Conservation (phyloP, 495 filamentous ascomycete species). For the Aspergillus baeticus region DNA sequence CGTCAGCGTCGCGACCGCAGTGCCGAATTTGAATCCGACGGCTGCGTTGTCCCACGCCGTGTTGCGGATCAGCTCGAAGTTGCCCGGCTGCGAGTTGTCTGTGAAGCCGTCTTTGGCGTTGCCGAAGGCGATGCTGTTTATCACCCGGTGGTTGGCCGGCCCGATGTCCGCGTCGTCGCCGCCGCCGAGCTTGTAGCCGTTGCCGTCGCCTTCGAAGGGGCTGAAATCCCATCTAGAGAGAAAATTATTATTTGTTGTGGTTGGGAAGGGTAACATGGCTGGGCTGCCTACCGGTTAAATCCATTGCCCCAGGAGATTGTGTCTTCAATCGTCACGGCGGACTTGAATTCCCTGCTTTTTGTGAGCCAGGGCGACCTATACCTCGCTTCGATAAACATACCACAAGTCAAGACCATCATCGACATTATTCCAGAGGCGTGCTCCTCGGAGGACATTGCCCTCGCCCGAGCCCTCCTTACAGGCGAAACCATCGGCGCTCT, state of each 20-base stretch:
- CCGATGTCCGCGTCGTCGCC: constrained; percentile 17
- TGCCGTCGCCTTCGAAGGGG: constrained; percentile 23
- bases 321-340: constrained; percentile 22
- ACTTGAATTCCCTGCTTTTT: constrained; percentile 20
- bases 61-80: constrained; percentile 18
- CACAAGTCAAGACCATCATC: constrained; percentile 21
- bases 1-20: constrained; percentile 16
- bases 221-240: constrained; percentile 15
- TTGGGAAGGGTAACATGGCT: not conserved
- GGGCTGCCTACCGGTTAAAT: constrained; percentile 15
- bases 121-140: constrained; percentile 16
- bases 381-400: not conserved
- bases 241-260: too few relatives aligned
- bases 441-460: constrained; percentile 19
- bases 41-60: constrained; percentile 19
- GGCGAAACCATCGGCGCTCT: constrained; percentile 22
- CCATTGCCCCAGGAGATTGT: constrained; percentile 22
- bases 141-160: constrained; percentile 17
- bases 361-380: not conserved
- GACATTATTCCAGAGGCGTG: constrained; percentile 22
- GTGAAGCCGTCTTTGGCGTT: constrained; percentile 22
- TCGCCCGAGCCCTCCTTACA: constrained; percentile 21
- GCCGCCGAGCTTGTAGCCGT: constrained; percentile 22
- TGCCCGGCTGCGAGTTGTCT: constrained; percentile 21
- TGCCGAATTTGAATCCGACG: constrained; percentile 15